Evolutionary conservation across 2,329 filamentous ascomycete genomes (phyloP).

Genomic region (Exophiala sideris): DNA sequence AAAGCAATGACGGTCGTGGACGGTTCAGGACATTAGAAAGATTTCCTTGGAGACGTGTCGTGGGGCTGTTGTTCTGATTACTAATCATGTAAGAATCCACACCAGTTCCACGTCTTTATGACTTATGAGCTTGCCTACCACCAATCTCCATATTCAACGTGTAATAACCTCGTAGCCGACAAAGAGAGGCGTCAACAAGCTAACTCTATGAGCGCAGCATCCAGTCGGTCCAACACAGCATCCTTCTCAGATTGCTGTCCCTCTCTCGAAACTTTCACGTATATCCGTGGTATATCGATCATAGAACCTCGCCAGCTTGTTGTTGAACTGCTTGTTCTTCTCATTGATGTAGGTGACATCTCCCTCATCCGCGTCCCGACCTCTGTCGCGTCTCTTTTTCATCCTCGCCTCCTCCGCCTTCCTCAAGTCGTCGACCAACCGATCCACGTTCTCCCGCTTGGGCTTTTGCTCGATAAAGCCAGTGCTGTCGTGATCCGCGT

Average conservation of each 20-base stretch:
- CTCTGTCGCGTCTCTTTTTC: conserved; percentile 80
- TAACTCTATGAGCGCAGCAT: background rate
- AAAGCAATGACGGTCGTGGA: too few species aligned
- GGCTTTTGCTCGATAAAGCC: conserved; percentile 82
- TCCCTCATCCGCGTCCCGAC: conserved; percentile 72
- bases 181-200: too few species aligned
- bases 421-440: conserved; percentile 77
- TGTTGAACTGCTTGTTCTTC: conserved; percentile 99
- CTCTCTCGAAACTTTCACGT: conserved; percentile 93
- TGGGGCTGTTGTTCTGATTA: too few species aligned
- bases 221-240: too few species aligned
- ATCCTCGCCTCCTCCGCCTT: conserved; percentile 83
- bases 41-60: too few species aligned
- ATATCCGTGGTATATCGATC: conserved; percentile 99
- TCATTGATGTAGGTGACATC: conserved; percentile 99
- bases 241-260: conserved; percentile 74
- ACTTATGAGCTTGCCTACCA: too few species aligned
- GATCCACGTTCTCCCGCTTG: conserved; percentile 80
- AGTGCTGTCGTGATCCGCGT: conserved; percentile 79
- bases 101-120: too few species aligned
- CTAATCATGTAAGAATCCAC: too few species aligned
- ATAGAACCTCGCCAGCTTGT: conserved; percentile 93
- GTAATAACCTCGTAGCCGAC: too few species aligned
- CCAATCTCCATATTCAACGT: too few species aligned
- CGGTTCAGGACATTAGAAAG: too few species aligned